phyloP scores from a whole-genome alignment of 768 basidiomycete species.

The Collybiopsis luxurians region DNA sequence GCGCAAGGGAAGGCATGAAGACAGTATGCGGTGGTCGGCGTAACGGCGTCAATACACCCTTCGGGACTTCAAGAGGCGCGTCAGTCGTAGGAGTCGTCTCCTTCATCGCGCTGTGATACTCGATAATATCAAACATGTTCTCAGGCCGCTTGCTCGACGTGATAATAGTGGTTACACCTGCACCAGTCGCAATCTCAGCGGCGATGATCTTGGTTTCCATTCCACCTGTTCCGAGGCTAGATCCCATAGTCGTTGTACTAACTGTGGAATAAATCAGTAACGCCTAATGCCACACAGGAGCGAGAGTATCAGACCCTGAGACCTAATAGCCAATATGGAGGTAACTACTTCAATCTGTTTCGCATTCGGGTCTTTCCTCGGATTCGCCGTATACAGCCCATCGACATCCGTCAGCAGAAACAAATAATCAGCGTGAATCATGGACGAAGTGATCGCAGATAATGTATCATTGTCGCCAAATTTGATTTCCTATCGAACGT shows the following conservation, averaged over 20 bases:
- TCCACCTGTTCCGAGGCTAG: constrained; percentile 92
- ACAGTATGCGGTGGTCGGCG: constrained; percentile 81
- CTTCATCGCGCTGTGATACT: constrained; percentile 57
- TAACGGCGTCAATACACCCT: constrained; percentile 13
- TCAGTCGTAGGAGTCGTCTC: constrained; percentile 24
- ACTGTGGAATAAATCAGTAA: constrained; percentile 44
- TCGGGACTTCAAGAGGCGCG: constrained; percentile 7
- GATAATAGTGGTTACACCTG: constrained; percentile 91
- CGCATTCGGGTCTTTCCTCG: constrained; percentile 83
- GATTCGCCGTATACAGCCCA: constrained; percentile 93
- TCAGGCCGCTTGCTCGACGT: constrained; percentile 78
- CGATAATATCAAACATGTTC: constrained; percentile 77
- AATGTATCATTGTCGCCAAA: constrained; percentile 99
- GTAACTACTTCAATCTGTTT: constrained; percentile 78
- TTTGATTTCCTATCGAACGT: constrained; percentile 85
- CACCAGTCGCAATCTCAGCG: constrained; percentile 94
- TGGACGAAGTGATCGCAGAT: constrained; percentile 94
- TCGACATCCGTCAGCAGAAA: constrained; percentile 97
- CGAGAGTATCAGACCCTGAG: constrained; percentile 56
- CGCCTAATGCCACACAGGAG: background rate
- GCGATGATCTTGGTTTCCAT: constrained; percentile 99
- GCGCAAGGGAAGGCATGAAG: constrained; percentile 72
- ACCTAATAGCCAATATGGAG: constrained; percentile 78
- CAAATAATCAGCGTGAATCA: constrained; percentile 97
- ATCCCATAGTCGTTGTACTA: constrained; percentile 89